Conservation (phyloP, 2,329 filamentous ascomycete species). For the Aspergillus uvarum region DNA sequence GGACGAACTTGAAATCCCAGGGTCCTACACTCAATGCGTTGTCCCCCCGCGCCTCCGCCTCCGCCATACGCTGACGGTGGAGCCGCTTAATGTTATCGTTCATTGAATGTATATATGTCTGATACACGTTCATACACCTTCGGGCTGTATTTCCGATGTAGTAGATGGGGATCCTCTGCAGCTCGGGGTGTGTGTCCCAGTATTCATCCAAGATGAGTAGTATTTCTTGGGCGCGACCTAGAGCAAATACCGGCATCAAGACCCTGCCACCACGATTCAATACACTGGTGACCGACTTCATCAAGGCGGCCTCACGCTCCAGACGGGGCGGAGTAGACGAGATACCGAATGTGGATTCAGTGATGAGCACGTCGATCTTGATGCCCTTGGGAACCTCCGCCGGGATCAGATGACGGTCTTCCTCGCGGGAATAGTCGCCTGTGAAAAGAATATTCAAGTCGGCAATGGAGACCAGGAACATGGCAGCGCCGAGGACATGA, state of each 20-base stretch:
- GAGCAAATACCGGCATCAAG: slow-evolving; percentile 90
- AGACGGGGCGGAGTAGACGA: slow-evolving; percentile 87
- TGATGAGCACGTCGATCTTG: slow-evolving; percentile 94
- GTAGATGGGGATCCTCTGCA: slow-evolving; percentile 90
- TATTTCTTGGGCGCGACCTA: slow-evolving; percentile 90
- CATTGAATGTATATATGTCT: slow-evolving; percentile 97
- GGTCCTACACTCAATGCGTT: slow-evolving; percentile 69
- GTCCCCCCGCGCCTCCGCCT: slow-evolving; percentile 78
- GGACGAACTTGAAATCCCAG: slow-evolving; percentile 95
- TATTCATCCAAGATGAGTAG: slow-evolving; percentile 95
- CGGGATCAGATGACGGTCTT: slow-evolving; percentile 92
- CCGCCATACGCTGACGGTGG: slow-evolving; percentile 89
- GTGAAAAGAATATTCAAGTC: slow-evolving; percentile 97
- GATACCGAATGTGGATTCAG: slow-evolving; percentile 95
- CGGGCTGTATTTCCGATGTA: slow-evolving; percentile 93
- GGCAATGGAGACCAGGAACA: slow-evolving; percentile 97
- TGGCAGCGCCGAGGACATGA: slow-evolving; percentile 95
- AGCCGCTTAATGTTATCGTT: slow-evolving; percentile 97
- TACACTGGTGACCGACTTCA: slow-evolving; percentile 91
- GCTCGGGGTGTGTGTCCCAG: slow-evolving; percentile 86
- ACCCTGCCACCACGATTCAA: slow-evolving; percentile 89
- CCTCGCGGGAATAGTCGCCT: slow-evolving; percentile 93
- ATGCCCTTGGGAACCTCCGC: slow-evolving; percentile 84
- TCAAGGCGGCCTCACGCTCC: slow-evolving; percentile 87
- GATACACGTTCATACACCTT: slow-evolving; percentile 98